Percentiles rank a stretch among this genome's conserved stretches.
These are phyloP conservation scores for Lasiodiplodia theobromae DNA, from an alignment of 2,329 filamentous ascomycete species.

Conservation along the genomic window DNA sequence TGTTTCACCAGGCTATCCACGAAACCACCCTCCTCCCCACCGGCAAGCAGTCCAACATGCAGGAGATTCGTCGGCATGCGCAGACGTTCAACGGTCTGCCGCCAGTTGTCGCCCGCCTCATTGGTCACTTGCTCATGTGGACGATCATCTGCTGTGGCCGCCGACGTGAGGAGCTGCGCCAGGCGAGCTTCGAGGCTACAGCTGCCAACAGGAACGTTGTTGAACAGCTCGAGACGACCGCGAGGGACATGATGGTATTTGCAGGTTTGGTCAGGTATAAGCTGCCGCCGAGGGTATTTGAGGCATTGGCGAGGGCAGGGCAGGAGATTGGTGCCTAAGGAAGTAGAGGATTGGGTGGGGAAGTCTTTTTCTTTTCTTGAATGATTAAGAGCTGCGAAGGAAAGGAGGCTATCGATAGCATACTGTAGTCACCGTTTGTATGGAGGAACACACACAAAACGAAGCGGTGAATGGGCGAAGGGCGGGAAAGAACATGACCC, in stretches of 20 bases:
- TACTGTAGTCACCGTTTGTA: background rate
- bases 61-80: conserved; percentile 79
- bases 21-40: conserved; percentile 81
- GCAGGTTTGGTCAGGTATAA: conserved; percentile 91
- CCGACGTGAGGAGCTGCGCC: conserved; percentile 73
- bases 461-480: background rate
- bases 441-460: background rate
- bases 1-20: conserved; percentile 62
- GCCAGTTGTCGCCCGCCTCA: conserved; percentile 83
- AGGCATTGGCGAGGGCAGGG: conserved; percentile 83
- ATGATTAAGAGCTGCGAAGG: background rate
- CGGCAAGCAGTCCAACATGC: conserved; percentile 75
- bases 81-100: conserved; percentile 81
- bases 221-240: conserved; percentile 77
- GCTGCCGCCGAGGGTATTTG: conserved; percentile 84
- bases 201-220: conserved; percentile 60
- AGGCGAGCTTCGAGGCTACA: conserved; percentile 76
- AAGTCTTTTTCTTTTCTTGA: background rate
- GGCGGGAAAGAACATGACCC: background rate
- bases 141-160: conserved; percentile 84
- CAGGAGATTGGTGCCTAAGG: conserved; percentile 61
- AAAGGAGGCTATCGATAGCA: background rate
- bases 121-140: conserved; percentile 93
- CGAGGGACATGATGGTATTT: conserved; percentile 91
- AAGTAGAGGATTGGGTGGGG: background rate